A percentile compares a stretch with the other conserved stretches of the same genome.
Conservation (phyloP, 2,329 filamentous ascomycete species). For the Venturia carpophila region DNA sequence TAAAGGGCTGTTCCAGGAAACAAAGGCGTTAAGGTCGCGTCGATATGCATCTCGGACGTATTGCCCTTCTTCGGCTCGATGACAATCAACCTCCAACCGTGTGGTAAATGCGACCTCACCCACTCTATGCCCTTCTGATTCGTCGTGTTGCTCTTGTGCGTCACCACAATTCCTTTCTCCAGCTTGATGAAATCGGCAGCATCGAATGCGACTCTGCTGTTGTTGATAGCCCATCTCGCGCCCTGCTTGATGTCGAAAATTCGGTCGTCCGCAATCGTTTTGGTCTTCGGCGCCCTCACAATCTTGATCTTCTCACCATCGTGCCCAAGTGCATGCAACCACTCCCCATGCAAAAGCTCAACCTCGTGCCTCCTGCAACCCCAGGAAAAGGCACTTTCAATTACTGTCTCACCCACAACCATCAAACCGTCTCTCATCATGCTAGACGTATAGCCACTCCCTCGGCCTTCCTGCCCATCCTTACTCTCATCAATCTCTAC, state of each 20-base stretch:
- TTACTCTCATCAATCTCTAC: background rate
- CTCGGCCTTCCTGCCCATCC: background rate
- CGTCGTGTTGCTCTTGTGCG: conserved; percentile 4
- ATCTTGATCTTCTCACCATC: background rate
- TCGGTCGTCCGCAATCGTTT: background rate
- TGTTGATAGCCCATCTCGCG: conserved; percentile 1
- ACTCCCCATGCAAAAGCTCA: background rate
- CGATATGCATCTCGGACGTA: background rate
- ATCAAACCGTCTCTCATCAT: background rate
- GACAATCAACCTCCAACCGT: conserved; percentile 1
- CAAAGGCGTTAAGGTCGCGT: background rate
- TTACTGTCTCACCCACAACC: background rate
- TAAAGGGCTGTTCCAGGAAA: background rate
- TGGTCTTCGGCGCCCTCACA: background rate
- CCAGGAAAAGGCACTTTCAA: background rate
- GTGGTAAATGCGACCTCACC: background rate
- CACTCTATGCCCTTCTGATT: background rate
- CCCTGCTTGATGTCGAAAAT: conserved; percentile 7
- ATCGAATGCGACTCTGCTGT: conserved; percentile 1
- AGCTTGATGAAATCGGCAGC: background rate
- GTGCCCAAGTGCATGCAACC: background rate
- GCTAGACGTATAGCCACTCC: background rate
- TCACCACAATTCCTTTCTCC: background rate
- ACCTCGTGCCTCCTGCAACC: background rate
- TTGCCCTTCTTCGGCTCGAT: conserved; percentile 3